Base-by-base conservation (phyloP, 805 yeast species). In the Lipomyces kockii region DNA sequence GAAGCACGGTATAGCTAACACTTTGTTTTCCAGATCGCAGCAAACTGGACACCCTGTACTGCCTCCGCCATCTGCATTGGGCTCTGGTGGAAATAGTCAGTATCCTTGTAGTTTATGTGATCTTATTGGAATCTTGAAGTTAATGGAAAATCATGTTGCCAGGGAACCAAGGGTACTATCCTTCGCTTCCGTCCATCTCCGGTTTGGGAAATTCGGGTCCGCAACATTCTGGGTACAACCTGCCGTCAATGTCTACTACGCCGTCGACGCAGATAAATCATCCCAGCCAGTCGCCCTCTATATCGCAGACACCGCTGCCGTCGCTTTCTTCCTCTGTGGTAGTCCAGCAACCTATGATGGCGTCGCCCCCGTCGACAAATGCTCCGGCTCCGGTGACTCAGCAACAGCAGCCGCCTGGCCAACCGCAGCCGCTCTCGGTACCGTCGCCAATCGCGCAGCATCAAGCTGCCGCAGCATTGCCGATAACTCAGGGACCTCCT, bases 41-140 rank as follows among this genome's bases (percentile, higher is more conserved):
- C 76, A 69, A 27, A 54, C 68, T 53, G 76, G 76, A n/a, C 78
- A 64, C 59, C 78, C 79, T n/a, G 76, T 75, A 52, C 71, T 78
- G 34, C 79, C 79, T 20, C 78, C 79, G 4, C 79, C 79, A 12
- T 65, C 74, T 52, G 68, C 74, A 9, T 64, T 76, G 66, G 72
- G 74, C 69, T 64, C 69, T 27, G 69, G 65, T 55, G 69, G 65
- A 12, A 66, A 61, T 27, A n/a, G 64, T 61, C 32, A 58, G 64
- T 68, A 20, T 29, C 14, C 55, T 51, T 51, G 29, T n/a, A 22
- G 20, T 25, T 5, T 9, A 22, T 49, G 14, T 29, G 22, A 34
- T 52, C 34, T 29, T 58, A 17, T n/a, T 43, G 49, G 49, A n/a
- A 5, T 17, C 34, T 52, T 46, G 14, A 34, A 17, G 55, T 22